These are phyloP conservation scores for Coemansia sp. DNA, from an alignment of 192 early-diverging fungal genomes.

Conservation along the genomic window DNA sequence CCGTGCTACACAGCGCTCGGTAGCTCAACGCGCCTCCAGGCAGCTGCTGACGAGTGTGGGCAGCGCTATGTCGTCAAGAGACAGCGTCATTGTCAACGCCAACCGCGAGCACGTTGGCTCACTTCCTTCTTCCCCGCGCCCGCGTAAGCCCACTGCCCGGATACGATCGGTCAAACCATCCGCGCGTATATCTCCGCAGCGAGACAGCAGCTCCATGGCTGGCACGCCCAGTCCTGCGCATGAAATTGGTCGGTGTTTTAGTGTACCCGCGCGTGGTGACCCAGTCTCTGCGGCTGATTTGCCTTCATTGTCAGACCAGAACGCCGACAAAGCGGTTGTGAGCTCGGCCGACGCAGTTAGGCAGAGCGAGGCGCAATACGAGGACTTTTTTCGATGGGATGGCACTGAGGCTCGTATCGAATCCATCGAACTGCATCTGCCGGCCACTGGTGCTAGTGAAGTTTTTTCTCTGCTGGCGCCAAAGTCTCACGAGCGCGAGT, in stretches of 20 bases:
- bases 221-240: conserved; percentile 5
- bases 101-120: conserved; percentile 51
- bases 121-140: conserved; percentile 35
- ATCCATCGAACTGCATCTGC: conserved; percentile 32
- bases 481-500: conserved; percentile 36
- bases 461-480: conserved; percentile 44
- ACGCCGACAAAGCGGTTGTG: conserved; percentile 3
- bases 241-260: conserved; percentile 13
- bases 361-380: conserved; percentile 44
- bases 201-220: conserved; percentile 1
- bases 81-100: conserved; percentile 33
- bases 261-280: background rate
- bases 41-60: conserved; percentile 7
- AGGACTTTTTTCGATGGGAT: conserved; percentile 39
- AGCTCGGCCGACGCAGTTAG: conserved; percentile 43
- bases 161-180: background rate
- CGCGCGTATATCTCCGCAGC: background rate
- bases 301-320: background rate
- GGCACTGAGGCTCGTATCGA: background rate
- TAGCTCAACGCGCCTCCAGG: conserved; percentile 7
- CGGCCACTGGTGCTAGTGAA: conserved; percentile 24
- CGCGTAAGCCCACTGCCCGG: conserved; percentile 4
- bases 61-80: conserved; percentile 11
- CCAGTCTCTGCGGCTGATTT: conserved; percentile 2
- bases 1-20: background rate